A percentile compares a stretch with the other conserved stretches of the same genome.
Evolutionary conservation across 2,329 filamentous ascomycete species (phyloP).

Genomic region (Aspergillus intermedius): DNA sequence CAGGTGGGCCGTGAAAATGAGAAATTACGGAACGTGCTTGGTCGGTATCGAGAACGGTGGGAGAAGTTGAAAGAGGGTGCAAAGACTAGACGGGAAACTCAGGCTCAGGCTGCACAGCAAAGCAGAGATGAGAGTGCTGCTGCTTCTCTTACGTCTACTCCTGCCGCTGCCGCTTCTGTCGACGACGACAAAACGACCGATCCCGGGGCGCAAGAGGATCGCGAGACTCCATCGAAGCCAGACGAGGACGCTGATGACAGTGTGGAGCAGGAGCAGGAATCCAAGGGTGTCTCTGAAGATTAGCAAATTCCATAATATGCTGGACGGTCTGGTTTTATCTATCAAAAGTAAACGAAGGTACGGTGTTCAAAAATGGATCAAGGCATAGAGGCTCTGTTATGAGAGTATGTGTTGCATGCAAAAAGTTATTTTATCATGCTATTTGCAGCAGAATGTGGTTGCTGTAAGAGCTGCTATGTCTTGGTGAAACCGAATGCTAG

Average conservation of each 20-base stretch:
- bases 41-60: conserved; percentile 58
- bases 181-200: neutral
- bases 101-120: conserved; percentile 13
- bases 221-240: neutral
- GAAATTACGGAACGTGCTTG: conserved; percentile 50
- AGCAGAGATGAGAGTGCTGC: neutral
- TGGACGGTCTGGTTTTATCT: no score
- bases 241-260: neutral
- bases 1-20: conserved; percentile 57
- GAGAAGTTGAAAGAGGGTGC: conserved; percentile 63
- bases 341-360: no score
- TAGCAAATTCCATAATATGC: no score
- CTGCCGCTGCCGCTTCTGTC: neutral
- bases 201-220: neutral
- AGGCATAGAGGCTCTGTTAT: no score
- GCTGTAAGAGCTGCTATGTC: no score
- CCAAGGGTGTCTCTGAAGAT: neutral
- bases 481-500: no score
- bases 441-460: no score
- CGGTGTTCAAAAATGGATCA: no score
- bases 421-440: no score
- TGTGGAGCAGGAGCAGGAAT: neutral
- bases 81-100: conserved; percentile 29
- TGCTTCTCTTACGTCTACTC: neutral
- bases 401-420: no score